Evolutionary conservation across 768 basidiomycete species (phyloP), one percentile per base, ranked within the genome.

Genomic region (Xerocomellus dryophilus): DNA sequence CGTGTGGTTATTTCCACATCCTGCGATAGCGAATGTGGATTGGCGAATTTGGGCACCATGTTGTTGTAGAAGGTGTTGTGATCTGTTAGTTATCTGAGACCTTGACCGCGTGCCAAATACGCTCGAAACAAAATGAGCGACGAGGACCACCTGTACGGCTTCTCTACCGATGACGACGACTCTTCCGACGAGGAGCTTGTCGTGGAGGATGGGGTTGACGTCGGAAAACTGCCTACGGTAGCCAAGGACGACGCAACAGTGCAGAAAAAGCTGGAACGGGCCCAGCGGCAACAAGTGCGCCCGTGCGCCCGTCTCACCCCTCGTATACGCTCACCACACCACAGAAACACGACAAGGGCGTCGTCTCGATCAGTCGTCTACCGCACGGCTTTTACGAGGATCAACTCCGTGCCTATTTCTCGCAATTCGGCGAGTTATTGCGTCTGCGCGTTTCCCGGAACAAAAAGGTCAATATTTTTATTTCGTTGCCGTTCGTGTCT

Each of bases 361-460:
- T 95, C 0, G 66, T 99, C 20, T 94, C 84, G 76, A 78, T 99
- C 50, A 87, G 94, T 15, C 86, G 94, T 54, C 80, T 99, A 50
- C 97, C 97, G 2, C 94, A 98, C 62, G 97, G 97, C 20, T 98
- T 99, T 74, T 96, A 93, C 72, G 97, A 99, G 72, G 92, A 91
- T 50, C 88, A 98, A 71, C 84, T 98, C 71, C 84, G 83, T 58
- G 85, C 83, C 2, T 98, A 98, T 74, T 97, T 99, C 67, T 81
- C 88, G 25, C 97, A 99, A 68, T 99, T 98, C 60, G 97, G 97
- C 5, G 81, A 85, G 40, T 84, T 99, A 23, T 87, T 90, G 17
- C 85, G 96, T 43, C 67, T 98, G 25, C 83, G 97, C 7, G 73
- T 99, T 15, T 96, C 95, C 4, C 83, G 97, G 56, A 99, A 95